phyloP scores from a whole-genome alignment of 2,329 filamentous ascomycete genomes.

The Claviceps spartinae region DNA sequence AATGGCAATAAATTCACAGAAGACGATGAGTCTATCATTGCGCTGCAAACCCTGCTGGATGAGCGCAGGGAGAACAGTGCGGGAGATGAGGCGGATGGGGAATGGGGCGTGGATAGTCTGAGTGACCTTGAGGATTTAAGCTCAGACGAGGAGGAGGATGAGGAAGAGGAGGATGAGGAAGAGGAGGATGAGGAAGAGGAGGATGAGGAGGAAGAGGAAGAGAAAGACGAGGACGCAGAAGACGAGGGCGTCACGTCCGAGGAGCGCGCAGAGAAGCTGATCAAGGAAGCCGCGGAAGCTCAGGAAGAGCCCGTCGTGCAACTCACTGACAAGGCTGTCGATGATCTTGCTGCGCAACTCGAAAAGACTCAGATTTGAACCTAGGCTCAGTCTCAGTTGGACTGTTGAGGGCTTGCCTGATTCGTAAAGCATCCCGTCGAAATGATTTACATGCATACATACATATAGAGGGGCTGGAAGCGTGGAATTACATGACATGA shows the following conservation, averaged over 20 bases:
- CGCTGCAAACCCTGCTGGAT: conserved; percentile 58
- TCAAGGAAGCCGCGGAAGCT: conserved; percentile 56
- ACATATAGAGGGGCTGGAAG: conserved; percentile 7
- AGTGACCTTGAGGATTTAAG: conserved; percentile 73
- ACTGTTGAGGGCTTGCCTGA: too few species aligned
- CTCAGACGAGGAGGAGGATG: conserved; percentile 55
- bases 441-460: conserved; percentile 1
- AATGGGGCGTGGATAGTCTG: conserved; percentile 75
- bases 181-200: conserved; percentile 43
- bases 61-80: conserved; percentile 62
- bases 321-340: conserved; percentile 63
- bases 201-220: conserved; percentile 26
- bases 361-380: conserved; percentile 50
- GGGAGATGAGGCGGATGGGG: conserved; percentile 53
- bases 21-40: conserved; percentile 60
- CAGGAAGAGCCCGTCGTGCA: conserved; percentile 62
- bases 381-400: neutral
- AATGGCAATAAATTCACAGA: conserved; percentile 94
- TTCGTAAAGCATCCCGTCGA: too few species aligned
- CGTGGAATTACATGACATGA: conserved; percentile 14
- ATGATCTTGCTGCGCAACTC: conserved; percentile 63
- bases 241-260: conserved; percentile 49
- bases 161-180: conserved; percentile 26
- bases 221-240: conserved; percentile 54
- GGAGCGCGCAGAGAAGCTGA: conserved; percentile 53